phyloP scores from a whole-genome alignment of 441 rosid genomes.

The Euphorbia corollata region DNA sequence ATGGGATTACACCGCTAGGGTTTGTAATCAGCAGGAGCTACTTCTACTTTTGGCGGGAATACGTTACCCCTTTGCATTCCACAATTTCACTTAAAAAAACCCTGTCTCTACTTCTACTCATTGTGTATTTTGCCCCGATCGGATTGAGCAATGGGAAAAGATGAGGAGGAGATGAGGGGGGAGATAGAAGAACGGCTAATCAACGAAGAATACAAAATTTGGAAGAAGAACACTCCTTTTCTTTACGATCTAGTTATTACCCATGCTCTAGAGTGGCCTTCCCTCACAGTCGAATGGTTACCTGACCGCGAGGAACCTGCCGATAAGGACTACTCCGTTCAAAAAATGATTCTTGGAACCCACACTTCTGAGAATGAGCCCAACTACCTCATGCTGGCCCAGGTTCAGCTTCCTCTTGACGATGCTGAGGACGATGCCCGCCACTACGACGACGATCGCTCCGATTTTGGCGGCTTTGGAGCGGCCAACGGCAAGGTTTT shows the following conservation, averaged over 20 bases:
- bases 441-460: constrained; percentile 80
- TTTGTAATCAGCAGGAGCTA: neutral
- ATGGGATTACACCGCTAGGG: constrained; percentile 1
- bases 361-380: constrained; percentile 98
- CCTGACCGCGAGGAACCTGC: constrained; percentile 89
- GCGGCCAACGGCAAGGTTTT: constrained; percentile 73
- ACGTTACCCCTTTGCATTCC: neutral
- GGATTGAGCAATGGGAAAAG: constrained; percentile 57
- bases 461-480: constrained; percentile 81
- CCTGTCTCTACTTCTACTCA: neutral
- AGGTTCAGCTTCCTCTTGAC: constrained; percentile 84
- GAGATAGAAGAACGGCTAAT: constrained; percentile 81
- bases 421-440: constrained; percentile 85
- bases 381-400: constrained; percentile 89
- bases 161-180: constrained; percentile 86
- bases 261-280: constrained; percentile 98
- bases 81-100: neutral
- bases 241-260: constrained; percentile 90
- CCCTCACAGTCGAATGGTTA: constrained; percentile 92
- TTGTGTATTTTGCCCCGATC: neutral
- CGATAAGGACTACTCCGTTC: constrained; percentile 82
- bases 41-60: constrained; percentile 21
- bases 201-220: constrained; percentile 92
- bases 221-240: constrained; percentile 98
- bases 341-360: constrained; percentile 92